Conservation (phyloP, 306 rosid species). For the Ceratonia siliqua region DNA sequence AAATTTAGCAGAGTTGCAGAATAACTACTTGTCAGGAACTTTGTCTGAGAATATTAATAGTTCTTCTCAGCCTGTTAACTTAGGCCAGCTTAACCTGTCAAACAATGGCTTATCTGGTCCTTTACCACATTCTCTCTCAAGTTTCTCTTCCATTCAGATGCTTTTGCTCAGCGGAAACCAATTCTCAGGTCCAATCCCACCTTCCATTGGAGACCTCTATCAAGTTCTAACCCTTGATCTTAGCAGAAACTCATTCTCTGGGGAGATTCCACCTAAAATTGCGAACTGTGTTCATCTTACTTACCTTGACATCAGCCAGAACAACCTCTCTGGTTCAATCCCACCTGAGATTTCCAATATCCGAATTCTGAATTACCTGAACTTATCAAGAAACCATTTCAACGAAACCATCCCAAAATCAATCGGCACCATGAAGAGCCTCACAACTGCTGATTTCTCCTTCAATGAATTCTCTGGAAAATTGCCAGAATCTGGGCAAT, state of each 20-base stretch:
- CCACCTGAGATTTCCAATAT: conserved; percentile 62
- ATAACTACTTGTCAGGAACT: conserved; percentile 72
- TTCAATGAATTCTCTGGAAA: conserved; percentile 81
- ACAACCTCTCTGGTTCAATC: conserved; percentile 77
- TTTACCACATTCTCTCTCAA: conserved; percentile 65
- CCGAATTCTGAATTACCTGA: conserved; percentile 63
- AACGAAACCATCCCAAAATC: conserved; percentile 64
- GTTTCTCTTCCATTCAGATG: conserved; percentile 66
- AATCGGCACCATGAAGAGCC: conserved; percentile 75
- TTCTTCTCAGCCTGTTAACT: conserved; percentile 50
- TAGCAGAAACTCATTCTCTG: conserved; percentile 63
- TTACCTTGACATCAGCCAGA: conserved; percentile 87
- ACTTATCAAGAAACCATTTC: conserved; percentile 72
- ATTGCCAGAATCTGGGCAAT: conserved; percentile 81
- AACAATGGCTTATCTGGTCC: conserved; percentile 73
- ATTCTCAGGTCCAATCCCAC: conserved; percentile 75
- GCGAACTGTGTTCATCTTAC: conserved; percentile 64
- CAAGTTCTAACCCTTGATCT: conserved; percentile 70
- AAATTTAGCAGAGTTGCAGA: conserved; percentile 67
- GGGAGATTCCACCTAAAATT: conserved; percentile 61
- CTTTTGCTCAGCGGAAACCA: conserved; percentile 69
- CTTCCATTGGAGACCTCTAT: conserved; percentile 64
- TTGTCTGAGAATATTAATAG: conserved; percentile 60
- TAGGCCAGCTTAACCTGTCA: conserved; percentile 74
- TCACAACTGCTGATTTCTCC: conserved; percentile 88